A percentile compares a stretch with the other conserved stretches of the same genome.
These are phyloP conservation scores for Pichiaceae sp. DNA, from an alignment of 1,139 yeast species.

Conservation along the genomic window DNA sequence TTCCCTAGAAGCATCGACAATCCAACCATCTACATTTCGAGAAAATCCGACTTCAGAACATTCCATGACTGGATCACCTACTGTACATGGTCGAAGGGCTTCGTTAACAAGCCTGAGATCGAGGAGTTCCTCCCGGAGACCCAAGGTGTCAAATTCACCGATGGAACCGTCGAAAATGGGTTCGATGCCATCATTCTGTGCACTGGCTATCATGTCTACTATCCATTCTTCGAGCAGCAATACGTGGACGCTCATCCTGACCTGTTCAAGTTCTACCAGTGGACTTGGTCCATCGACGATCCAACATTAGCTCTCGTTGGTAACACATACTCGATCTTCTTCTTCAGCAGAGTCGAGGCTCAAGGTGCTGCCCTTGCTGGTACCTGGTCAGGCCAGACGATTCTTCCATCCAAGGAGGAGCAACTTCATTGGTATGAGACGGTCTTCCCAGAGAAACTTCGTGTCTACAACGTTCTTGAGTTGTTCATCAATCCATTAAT, in stretches of 20 bases:
- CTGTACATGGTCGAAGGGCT: slow-evolving; percentile 10
- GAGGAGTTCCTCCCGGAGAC: slow-evolving; percentile 10
- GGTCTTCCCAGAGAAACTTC: slow-evolving; percentile 2
- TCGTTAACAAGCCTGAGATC: slow-evolving; percentile 15
- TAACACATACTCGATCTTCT: slow-evolving; percentile 30
- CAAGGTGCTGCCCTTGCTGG: slow-evolving; percentile 41
- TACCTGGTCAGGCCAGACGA: slow-evolving; percentile 29
- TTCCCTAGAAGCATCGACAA: slow-evolving; percentile 24
- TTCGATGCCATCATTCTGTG: slow-evolving; percentile 35
- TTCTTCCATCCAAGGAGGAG: slow-evolving; percentile 17
- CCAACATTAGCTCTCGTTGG: slow-evolving; percentile 38
- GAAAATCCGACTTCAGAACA: neutral
- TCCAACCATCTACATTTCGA: slow-evolving; percentile 8
- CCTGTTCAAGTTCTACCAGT: slow-evolving; percentile 27
- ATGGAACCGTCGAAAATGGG: slow-evolving; percentile 27
- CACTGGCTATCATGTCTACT: slow-evolving; percentile 38
- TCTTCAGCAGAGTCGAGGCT: slow-evolving; percentile 36
- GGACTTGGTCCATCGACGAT: slow-evolving; percentile 34
- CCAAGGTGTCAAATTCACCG: slow-evolving; percentile 25
- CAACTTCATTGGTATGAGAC: slow-evolving; percentile 18
- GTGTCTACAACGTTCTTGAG: slow-evolving; percentile 1
- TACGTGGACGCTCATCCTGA: slow-evolving; percentile 1
- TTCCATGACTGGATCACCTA: slow-evolving; percentile 10
- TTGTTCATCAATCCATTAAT: slow-evolving; percentile 8
- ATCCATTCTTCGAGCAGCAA: slow-evolving; percentile 27